These are phyloP conservation scores for Verticillium dahliae DNA, from an alignment of 2,329 filamentous ascomycete genomes.

Conservation along the genomic window DNA sequence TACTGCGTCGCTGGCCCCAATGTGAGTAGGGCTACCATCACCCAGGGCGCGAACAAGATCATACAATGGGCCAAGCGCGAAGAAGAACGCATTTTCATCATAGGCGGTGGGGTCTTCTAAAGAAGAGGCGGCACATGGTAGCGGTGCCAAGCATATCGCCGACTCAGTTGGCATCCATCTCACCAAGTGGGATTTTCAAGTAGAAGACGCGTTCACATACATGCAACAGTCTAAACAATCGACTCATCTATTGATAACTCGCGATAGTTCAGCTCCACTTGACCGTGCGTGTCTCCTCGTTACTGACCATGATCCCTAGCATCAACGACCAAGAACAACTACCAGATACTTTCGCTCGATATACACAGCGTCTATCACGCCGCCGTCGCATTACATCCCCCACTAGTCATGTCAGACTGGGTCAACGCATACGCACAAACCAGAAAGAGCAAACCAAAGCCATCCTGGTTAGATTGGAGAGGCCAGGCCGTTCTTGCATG, in stretches of 20 bases:
- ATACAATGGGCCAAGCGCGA: constrained; percentile 88
- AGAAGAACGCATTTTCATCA: constrained; percentile 92
- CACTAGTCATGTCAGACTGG: not conserved
- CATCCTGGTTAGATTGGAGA: not conserved
- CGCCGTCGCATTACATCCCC: not conserved
- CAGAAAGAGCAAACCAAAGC: not conserved
- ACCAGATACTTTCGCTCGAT: not conserved
- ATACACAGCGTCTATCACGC: not conserved
- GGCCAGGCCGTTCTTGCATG: not conserved
- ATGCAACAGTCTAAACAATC: not conserved
- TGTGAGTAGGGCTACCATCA: constrained; percentile 57
- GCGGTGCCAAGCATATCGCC: not conserved
- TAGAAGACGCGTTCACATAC: not conserved
- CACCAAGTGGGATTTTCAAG: not conserved
- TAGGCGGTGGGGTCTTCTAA: constrained; percentile 85
- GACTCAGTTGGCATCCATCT: not conserved
- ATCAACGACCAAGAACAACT: not conserved
- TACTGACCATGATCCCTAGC: not conserved
- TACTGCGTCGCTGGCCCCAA: constrained; percentile 88
- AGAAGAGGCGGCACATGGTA: constrained; percentile 1
- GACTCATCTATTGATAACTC: not conserved
- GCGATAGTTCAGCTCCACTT: not conserved
- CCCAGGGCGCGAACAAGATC: constrained; percentile 81
- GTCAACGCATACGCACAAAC: not conserved
- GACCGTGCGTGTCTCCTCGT: not conserved